phyloP scores from a whole-genome alignment of 2,329 filamentous ascomycete genomes.

The Immersiporthe knoxdaviesiana region DNA sequence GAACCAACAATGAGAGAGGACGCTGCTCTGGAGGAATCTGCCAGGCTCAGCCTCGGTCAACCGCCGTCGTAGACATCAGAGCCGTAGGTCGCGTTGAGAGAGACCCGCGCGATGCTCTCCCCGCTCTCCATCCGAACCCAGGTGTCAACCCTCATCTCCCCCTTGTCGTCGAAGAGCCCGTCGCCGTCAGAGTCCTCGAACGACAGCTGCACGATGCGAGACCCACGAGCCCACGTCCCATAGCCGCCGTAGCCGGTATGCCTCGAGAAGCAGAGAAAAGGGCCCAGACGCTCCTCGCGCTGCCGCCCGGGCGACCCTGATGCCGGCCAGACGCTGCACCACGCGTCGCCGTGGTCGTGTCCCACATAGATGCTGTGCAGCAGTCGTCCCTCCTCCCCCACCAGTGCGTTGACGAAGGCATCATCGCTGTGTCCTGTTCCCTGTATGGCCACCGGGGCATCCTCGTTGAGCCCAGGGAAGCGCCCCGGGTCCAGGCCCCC shows the following conservation, averaged over 20 bases:
- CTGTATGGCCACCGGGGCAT: conserved; percentile 36
- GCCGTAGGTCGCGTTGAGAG: conserved; percentile 30
- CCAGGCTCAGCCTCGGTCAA: neutral
- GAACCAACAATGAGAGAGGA: neutral
- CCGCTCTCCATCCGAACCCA: conserved; percentile 30
- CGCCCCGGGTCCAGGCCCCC: conserved; percentile 37
- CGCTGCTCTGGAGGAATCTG: neutral
- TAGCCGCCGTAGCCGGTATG: conserved; percentile 30
- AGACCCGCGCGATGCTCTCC: conserved; percentile 20
- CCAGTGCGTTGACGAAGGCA: conserved; percentile 56
- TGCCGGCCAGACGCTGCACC: conserved; percentile 43
- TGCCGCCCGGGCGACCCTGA: neutral
- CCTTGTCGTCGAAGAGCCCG: conserved; percentile 6
- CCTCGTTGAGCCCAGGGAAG: conserved; percentile 40
- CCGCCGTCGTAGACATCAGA: conserved; percentile 18
- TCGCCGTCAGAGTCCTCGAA: conserved; percentile 22
- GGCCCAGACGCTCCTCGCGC: conserved; percentile 33
- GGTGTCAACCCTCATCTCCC: conserved; percentile 23
- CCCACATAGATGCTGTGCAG: conserved; percentile 56
- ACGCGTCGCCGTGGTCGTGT: conserved; percentile 58
- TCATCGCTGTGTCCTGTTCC: conserved; percentile 46
- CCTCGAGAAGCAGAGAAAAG: conserved; percentile 50
- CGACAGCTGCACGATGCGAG: conserved; percentile 30
- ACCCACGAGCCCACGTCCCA: conserved; percentile 28
- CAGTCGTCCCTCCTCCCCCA: conserved; percentile 45